A percentile compares a stretch with the other conserved stretches of the same genome.
Conservation (phyloP, 164 flowering plant genomes). For the Liriodendron chinense region DNA sequence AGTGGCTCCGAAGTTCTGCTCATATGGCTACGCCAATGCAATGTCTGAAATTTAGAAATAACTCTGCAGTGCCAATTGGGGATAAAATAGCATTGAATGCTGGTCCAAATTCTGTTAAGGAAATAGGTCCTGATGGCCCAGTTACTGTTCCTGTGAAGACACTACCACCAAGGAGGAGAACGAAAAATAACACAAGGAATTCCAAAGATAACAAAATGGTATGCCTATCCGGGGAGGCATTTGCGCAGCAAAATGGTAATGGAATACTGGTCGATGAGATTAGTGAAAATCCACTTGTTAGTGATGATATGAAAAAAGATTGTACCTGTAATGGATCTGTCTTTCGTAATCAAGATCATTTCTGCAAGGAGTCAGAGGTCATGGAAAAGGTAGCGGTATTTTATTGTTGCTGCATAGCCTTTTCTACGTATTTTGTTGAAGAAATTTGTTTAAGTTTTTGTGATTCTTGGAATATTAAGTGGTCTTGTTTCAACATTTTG, state of each 20-base stretch:
- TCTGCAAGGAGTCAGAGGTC: slow-evolving; percentile 11
- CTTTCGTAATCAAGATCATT: slow-evolving; percentile 7
- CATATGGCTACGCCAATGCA: slow-evolving; percentile 35
- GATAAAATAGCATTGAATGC: slow-evolving; percentile 27
- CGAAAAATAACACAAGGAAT: slow-evolving; percentile 42
- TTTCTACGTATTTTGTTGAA: neutral
- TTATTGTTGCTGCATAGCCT: neutral
- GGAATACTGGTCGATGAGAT: slow-evolving; percentile 24
- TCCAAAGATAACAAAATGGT: slow-evolving; percentile 38
- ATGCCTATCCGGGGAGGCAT: slow-evolving; percentile 30
- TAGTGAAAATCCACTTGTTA: slow-evolving; percentile 17
- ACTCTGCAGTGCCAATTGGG: slow-evolving; percentile 23
- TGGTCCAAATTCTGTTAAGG: slow-evolving; percentile 27
- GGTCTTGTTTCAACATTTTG: neutral
- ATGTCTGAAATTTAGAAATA: slow-evolving; percentile 33
- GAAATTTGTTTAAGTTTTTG: neutral
- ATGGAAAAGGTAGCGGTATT: slow-evolving; percentile 40
- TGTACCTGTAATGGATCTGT: slow-evolving; percentile 18
- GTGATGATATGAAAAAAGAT: slow-evolving; percentile 23
- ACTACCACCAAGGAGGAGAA: slow-evolving; percentile 57
- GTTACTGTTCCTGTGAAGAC: slow-evolving; percentile 52
- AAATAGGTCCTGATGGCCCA: slow-evolving; percentile 31
- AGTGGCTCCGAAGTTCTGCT: slow-evolving; percentile 71
- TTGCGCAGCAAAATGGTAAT: slow-evolving; percentile 27
- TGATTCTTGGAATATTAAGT: neutral